phyloP scores from a whole-genome alignment of 2,329 filamentous ascomycete species.

The Alternaria hordeiaustralica region DNA sequence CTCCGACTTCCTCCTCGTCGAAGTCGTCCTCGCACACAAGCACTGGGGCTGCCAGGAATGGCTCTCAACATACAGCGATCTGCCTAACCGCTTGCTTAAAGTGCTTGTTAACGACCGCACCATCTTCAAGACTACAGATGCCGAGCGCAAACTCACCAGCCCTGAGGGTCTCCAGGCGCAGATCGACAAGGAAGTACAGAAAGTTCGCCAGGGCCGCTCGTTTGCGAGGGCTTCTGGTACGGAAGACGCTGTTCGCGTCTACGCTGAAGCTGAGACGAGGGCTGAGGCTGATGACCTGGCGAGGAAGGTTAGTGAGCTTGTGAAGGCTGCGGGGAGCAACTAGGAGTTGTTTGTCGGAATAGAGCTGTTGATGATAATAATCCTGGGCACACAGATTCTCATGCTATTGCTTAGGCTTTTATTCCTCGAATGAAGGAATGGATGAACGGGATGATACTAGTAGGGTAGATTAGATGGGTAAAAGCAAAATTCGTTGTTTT shows the following conservation, averaged over 20 bases:
- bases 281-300: constrained; percentile 91
- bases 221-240: constrained; percentile 95
- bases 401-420: background rate
- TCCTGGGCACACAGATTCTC: background rate
- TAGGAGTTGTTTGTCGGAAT: background rate
- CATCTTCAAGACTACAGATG: constrained; percentile 88
- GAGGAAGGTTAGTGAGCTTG: constrained; percentile 77
- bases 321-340: constrained; percentile 56
- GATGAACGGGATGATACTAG: background rate
- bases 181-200: constrained; percentile 86
- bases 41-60: constrained; percentile 88
- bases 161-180: constrained; percentile 80
- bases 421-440: background rate
- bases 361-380: background rate
- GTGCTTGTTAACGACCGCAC: constrained; percentile 89
- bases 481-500: background rate
- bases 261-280: constrained; percentile 89
- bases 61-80: constrained; percentile 89
- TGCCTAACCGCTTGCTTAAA: constrained; percentile 93
- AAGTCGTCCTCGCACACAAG: constrained; percentile 96
- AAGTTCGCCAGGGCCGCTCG: constrained; percentile 86
- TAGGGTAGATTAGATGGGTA: background rate
- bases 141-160: constrained; percentile 83
- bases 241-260: constrained; percentile 94
- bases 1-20: constrained; percentile 93